Evolutionary conservation across 352 stramenopile genomes (phyloP), one percentile per base, ranked within the genome.

Genomic region (Globisporangium polare): DNA sequence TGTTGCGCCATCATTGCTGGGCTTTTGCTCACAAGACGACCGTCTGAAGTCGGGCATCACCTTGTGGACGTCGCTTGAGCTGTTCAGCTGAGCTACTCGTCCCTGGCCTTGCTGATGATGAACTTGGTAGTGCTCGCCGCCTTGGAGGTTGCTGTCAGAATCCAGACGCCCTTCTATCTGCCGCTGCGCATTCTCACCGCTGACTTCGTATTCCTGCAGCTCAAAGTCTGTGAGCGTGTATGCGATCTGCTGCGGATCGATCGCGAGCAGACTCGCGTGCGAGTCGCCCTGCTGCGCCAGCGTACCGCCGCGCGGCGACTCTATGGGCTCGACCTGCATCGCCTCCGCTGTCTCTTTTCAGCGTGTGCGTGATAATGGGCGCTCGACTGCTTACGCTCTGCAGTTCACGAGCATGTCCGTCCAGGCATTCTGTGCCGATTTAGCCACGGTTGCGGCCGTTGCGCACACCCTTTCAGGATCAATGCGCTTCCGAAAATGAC

Each of bases 261-360:
- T n/a, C 22, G 46, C 24, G 46, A 53, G 46, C 24, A 53, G 46
- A 33, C 22, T 53, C 24, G 46, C 46, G 46, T 53, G 12, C 24
- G 46, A 53, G 46, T 53, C 46, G 24, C 46, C 46, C 46, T 33
- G 24, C 24, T 53, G 46, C 46, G 10, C 24, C 46, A 31, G 5
- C 9, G n/a, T 31, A 2, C 46, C 46, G 22, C 46, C 46, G 22
- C 24, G 24, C 22, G 22, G 24, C 10, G 24, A 29, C 10, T 35
- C 46, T 12, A 53, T 8, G 3, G 46, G 46, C 13, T 53, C 46
- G 46, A 53, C 46, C 46, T 53, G 46, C 46, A 53, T 53, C 6
- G 15, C 41, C 41, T 22, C 29, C 29, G 7, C 29, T 8, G 37
- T 13, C 37, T 18, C 37, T 12, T 42, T 42, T 2, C 5, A n/a